A percentile compares a stretch with the other conserved stretches of the same genome.
These are phyloP conservation scores for Saccharomyces kudriavzevii DNA, from an alignment of 805 yeast species.

Conservation along the genomic window DNA sequence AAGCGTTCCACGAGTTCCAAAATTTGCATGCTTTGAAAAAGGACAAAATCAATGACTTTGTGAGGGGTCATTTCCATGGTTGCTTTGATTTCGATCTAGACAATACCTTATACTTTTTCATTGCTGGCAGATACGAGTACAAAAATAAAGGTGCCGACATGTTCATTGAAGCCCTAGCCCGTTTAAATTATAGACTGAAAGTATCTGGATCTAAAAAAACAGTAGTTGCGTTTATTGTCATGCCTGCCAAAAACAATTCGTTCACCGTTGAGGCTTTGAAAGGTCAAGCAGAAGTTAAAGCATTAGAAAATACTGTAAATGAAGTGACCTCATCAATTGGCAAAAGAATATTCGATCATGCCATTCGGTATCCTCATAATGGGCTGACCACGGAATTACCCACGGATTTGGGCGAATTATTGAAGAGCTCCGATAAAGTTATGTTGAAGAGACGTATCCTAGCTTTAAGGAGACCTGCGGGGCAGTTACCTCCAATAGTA, in stretches of 20 bases:
- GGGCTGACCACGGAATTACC: constrained; percentile 59
- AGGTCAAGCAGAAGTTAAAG: constrained; percentile 93
- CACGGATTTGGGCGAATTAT: constrained; percentile 68
- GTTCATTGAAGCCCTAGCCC: constrained; percentile 85
- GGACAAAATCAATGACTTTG: constrained; percentile 86
- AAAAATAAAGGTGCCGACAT: constrained; percentile 95
- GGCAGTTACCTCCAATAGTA: constrained; percentile 85
- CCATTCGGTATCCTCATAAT: constrained; percentile 53
- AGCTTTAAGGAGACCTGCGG: constrained; percentile 69
- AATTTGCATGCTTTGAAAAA: constrained; percentile 88
- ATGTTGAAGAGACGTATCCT: constrained; percentile 84
- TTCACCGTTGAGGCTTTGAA: constrained; percentile 92
- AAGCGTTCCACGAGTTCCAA: constrained; percentile 96
- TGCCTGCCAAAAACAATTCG: constrained; percentile 94
- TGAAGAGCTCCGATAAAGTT: constrained; percentile 82
- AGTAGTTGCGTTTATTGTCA: constrained; percentile 92
- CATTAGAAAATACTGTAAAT: constrained; percentile 77
- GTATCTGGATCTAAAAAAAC: constrained; percentile 78
- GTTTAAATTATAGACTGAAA: constrained; percentile 82
- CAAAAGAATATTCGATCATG: constrained; percentile 79
- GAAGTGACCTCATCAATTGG: constrained; percentile 87
- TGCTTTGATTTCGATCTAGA: constrained; percentile 91
- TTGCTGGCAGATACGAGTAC: constrained; percentile 95
- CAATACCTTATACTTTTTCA: constrained; percentile 88
- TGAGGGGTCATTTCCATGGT: constrained; percentile 96